Evolutionary conservation across 441 rosid species (phyloP).

Genomic region (Theobroma grandiflorum): DNA sequence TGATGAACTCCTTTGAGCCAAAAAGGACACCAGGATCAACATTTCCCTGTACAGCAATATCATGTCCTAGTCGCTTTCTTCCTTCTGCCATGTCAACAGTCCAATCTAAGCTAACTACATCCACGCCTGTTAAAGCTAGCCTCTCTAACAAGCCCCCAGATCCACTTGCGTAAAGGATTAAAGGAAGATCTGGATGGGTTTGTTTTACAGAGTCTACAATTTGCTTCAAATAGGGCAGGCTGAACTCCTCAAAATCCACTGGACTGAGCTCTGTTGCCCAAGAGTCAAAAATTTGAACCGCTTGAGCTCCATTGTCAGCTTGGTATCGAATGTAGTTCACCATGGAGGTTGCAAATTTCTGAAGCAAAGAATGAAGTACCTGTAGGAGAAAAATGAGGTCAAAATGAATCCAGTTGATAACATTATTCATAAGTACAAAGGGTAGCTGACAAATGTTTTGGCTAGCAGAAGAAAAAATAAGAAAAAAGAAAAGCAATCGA

Average conservation of each 20-base stretch:
- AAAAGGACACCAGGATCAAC: slow-evolving; percentile 93
- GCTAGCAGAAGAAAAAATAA: neutral
- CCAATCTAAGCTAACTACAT: slow-evolving; percentile 99
- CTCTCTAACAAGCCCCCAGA: slow-evolving; percentile 96
- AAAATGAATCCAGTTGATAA: slow-evolving; percentile 11
- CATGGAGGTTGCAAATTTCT: slow-evolving; percentile 90
- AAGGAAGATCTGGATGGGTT: slow-evolving; percentile 88
- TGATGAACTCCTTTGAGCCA: slow-evolving; percentile 87
- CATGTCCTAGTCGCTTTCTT: slow-evolving; percentile 74
- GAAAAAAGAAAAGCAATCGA: neutral
- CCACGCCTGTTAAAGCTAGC: slow-evolving; percentile 81
- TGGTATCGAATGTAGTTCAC: slow-evolving; percentile 80
- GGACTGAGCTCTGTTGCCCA: slow-evolving; percentile 99
- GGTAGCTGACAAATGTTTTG: neutral
- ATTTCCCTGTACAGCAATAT: slow-evolving; percentile 90
- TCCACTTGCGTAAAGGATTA: slow-evolving; percentile 91
- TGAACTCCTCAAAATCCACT: slow-evolving; percentile 90
- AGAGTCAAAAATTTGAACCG: slow-evolving; percentile 96
- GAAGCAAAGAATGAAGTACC: slow-evolving; percentile 87
- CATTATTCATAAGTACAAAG: neutral
- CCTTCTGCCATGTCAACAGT: slow-evolving; percentile 99
- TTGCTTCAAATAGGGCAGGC: slow-evolving; percentile 88
- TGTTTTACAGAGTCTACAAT: slow-evolving; percentile 83
- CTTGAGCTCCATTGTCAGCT: slow-evolving; percentile 92
- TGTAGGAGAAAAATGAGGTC: slow-evolving; percentile 35